Conservation (phyloP, 495 filamentous ascomycete genomes). For the Penicillium odoratum region DNA sequence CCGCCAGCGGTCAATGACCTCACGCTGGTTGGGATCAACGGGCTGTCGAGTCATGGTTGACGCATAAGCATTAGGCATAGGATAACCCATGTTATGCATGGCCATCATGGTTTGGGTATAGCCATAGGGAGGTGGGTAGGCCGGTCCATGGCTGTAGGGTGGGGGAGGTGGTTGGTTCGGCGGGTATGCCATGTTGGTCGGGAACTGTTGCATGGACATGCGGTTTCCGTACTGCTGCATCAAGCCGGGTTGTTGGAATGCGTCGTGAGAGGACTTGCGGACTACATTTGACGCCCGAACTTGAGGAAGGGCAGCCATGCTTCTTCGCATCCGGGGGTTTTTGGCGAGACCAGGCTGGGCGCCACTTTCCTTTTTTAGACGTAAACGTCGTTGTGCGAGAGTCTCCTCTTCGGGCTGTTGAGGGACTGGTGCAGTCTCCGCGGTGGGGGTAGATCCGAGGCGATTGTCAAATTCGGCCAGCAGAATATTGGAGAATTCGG, state of each 20-base stretch:
- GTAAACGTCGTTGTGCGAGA: slow-evolving; percentile 77
- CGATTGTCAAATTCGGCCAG: slow-evolving; percentile 67
- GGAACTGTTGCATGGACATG: slow-evolving; percentile 37
- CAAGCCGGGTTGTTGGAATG: slow-evolving; percentile 13
- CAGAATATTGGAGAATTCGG: slow-evolving; percentile 77
- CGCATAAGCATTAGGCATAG: slow-evolving; percentile 31
- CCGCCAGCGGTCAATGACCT: slow-evolving; percentile 89
- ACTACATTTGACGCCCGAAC: slow-evolving; percentile 50
- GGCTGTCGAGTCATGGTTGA: slow-evolving; percentile 32
- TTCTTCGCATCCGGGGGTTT: slow-evolving; percentile 46
- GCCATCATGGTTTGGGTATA: slow-evolving; percentile 34
- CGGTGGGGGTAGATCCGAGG: slow-evolving; percentile 23
- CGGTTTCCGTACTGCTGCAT: slow-evolving; percentile 24
- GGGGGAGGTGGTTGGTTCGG: slow-evolving; percentile 9
- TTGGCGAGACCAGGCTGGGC: slow-evolving; percentile 32
- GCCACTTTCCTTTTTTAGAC: slow-evolving; percentile 70
- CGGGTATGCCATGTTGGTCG: slow-evolving; percentile 26
- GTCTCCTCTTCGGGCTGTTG: slow-evolving; percentile 69
- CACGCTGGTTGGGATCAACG: slow-evolving; percentile 61
- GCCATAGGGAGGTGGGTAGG: slow-evolving; percentile 28
- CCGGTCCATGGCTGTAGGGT: slow-evolving; percentile 30
- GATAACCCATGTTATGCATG: slow-evolving; percentile 37
- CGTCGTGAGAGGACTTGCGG: slow-evolving; percentile 33
- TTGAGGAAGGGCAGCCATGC: slow-evolving; percentile 70
- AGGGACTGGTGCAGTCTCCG: slow-evolving; percentile 11